Evolutionary conservation across 306 rosid genomes (phyloP).

Genomic region (Gastrolobium villosum): DNA sequence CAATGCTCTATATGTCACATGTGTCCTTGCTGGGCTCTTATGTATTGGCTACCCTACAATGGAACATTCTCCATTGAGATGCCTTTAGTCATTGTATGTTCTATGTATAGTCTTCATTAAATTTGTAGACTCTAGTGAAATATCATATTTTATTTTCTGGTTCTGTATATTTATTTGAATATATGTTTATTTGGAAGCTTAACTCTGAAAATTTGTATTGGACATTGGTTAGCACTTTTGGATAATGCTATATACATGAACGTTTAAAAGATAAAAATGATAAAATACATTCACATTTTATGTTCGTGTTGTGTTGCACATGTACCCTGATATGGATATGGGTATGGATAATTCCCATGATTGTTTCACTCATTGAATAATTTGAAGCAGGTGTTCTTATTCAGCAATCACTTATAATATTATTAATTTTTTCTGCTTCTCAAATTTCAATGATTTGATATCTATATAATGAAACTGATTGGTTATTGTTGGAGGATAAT

Average conservation of each 20-base stretch:
- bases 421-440: background rate
- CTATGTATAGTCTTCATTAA: conserved; percentile 47
- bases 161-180: conserved; percentile 26
- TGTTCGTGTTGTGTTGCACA: background rate
- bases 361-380: conserved; percentile 13
- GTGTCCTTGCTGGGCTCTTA: conserved; percentile 4
- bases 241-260: background rate
- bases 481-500: background rate
- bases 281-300: too few relatives aligned
- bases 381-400: conserved; percentile 12
- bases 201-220: background rate
- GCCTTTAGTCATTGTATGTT: conserved; percentile 40
- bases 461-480: conserved; percentile 16
- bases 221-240: background rate
- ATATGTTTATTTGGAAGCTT: background rate
- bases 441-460: conserved; percentile 11
- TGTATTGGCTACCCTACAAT: conserved; percentile 33
- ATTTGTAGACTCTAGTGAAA: conserved; percentile 38
- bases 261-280: background rate
- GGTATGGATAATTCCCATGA: background rate
- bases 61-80: conserved; percentile 49
- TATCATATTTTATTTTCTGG: conserved; percentile 12
- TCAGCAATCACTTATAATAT: background rate
- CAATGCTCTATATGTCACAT: background rate
- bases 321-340: background rate